Base-by-base conservation (phyloP, 768 basidiomycete species). In the Termitomyces titanicus region DNA sequence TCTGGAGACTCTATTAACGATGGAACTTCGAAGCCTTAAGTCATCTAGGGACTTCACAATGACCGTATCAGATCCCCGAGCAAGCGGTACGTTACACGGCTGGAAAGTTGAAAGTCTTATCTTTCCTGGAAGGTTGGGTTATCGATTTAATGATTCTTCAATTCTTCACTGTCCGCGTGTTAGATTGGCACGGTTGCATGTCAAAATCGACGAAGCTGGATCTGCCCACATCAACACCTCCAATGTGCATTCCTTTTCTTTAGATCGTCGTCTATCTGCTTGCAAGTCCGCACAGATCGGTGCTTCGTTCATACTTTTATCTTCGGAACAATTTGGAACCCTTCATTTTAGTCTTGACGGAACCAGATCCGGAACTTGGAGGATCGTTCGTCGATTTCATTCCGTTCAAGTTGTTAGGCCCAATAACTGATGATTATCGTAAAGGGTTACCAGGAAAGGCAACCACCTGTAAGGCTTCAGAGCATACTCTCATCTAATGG, bases 21-120 rank as follows among this genome's bases (percentile, higher is more conserved):
- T 47, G 39, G 33, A 55, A 57, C 46, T 61, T 25, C 43, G 17
- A 64, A 33, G 50, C 15, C 42, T 50, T 27, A 42, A 49, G 17
- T 24, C 59, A 47, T 20, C 63, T 61, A 40, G 53, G 62, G 63
- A 64, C 2, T 94, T 92, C 66, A 91, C 87, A 1, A 69, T 95
- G 53, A 94, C 91, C 0, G 84, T 87, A 5, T 79, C 84, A 1
- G 75, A 79, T 31, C 91, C 93, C 0, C 64, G 74, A 1, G 89
- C 92, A 63, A 81, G 78, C 54, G 90, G 89, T 1, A 74, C 87
- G 2, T 66, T 92, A 52, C 76, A 85, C 63, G 92, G 92, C 2
- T 89, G 84, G 74, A 78, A 72, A 47, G 81, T 95, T 40, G 72
- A 82, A 33, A 74, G 76, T 31, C 66, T 92, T 40, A 60, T 64